phyloP scores from a whole-genome alignment of 306 rosid genomes.

The Quercus rubra region DNA sequence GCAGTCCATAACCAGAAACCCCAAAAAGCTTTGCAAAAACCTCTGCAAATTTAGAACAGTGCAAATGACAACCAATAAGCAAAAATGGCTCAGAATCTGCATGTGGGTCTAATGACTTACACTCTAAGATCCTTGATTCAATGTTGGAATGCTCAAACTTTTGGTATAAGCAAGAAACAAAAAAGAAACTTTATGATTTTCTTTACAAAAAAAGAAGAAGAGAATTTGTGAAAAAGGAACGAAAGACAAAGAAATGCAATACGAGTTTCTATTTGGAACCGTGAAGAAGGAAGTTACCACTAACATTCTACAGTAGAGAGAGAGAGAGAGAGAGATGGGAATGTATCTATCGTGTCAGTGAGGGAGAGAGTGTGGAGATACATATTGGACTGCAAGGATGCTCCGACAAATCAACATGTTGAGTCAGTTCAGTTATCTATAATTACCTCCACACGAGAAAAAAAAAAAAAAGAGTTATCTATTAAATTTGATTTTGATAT shows the following conservation, averaged over 20 bases:
- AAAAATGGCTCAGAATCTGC: slow-evolving; percentile 39
- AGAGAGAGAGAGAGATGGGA: not conserved
- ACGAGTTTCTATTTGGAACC: not conserved
- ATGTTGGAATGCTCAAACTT: slow-evolving; percentile 26
- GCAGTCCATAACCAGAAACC: slow-evolving; percentile 41
- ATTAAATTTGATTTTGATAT: too few relatives aligned
- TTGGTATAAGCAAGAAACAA: slow-evolving; percentile 16
- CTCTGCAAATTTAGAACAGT: slow-evolving; percentile 36
- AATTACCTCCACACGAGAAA: too few relatives aligned
- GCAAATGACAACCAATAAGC: slow-evolving; percentile 32
- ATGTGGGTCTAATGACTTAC: slow-evolving; percentile 30
- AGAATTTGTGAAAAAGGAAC: not conserved
- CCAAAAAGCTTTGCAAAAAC: slow-evolving; percentile 28
- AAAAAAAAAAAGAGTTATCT: too few relatives aligned
- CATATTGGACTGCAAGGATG: not conserved
- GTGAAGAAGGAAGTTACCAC: not conserved
- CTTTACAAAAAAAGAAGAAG: not conserved
- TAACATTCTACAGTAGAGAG: not conserved
- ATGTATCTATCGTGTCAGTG: not conserved
- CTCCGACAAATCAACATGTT: too few relatives aligned
- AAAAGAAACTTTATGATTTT: not conserved
- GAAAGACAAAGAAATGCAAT: not conserved
- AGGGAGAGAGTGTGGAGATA: not conserved
- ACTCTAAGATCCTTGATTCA: not conserved
- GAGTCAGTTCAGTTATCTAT: too few relatives aligned